Evolutionary conservation across 805 yeast species (phyloP).

Genomic region (Metschnikowia kunwiensis): DNA sequence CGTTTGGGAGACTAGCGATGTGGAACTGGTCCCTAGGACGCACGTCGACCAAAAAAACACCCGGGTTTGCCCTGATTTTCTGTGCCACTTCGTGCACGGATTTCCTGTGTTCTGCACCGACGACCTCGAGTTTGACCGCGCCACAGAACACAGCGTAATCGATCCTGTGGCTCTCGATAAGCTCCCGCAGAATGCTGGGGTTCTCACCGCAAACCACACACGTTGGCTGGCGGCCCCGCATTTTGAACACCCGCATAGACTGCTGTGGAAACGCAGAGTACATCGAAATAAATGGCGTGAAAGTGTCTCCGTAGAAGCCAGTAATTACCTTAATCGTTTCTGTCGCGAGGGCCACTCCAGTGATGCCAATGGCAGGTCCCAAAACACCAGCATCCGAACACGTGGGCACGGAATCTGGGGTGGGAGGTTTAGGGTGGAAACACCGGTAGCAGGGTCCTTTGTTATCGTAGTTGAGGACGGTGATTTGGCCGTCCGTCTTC

Average conservation of each 20-base stretch:
- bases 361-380: slow-evolving; percentile 93
- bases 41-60: slow-evolving; percentile 62
- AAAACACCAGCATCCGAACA: slow-evolving; percentile 93
- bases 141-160: slow-evolving; percentile 83
- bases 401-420: slow-evolving; percentile 73
- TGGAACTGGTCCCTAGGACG: slow-evolving; percentile 75
- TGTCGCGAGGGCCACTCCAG: slow-evolving; percentile 85
- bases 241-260: slow-evolving; percentile 67
- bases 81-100: slow-evolving; percentile 36
- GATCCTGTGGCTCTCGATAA: slow-evolving; percentile 45
- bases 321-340: slow-evolving; percentile 78
- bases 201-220: slow-evolving; percentile 65
- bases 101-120: slow-evolving; percentile 46
- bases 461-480: slow-evolving; percentile 61
- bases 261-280: slow-evolving; percentile 69
- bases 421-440: slow-evolving; percentile 86
- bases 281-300: slow-evolving; percentile 65
- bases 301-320: slow-evolving; percentile 50
- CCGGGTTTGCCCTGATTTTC: slow-evolving; percentile 14
- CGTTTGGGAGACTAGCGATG: slow-evolving; percentile 56
- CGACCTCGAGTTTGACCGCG: slow-evolving; percentile 41
- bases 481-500: slow-evolving; percentile 85
- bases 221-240: slow-evolving; percentile 60
- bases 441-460: slow-evolving; percentile 94
- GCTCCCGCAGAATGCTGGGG: slow-evolving; percentile 47